Base-by-base conservation (phyloP, 306 rosid species). In the Canavalia gladiata region DNA sequence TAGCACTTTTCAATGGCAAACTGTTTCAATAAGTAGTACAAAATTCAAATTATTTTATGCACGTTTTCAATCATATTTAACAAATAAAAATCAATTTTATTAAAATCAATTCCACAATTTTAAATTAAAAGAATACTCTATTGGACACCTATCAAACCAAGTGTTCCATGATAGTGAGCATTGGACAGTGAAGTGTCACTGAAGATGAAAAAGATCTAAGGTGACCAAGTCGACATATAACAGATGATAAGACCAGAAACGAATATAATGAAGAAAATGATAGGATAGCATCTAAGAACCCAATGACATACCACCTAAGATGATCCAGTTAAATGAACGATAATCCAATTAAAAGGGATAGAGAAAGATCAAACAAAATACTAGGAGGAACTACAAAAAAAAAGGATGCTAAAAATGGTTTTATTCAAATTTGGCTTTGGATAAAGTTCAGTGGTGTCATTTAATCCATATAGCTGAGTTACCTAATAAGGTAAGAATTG, bases 381-480 rank as follows among this genome's bases (percentile, higher is more conserved):
- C 12, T 0, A 9, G 47, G 56, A 7, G 1, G 62, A 62, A 63
- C 70, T 10, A 4, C 8, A 12, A 29, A 60, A 8, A 45, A 13
- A 8, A 11, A 55, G 58, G 46, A 30, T 45, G 62, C 50, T 76
- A 7, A 8, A 69, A 57, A 39, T 59, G 52, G 51, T 33, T 70
- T 42, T 56, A 45, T 29, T 18, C 60, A 46, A 46, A 10, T 37
- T 56, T 46, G 18, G 52, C 46, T 18, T 45, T 51, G 30, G 45
- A 12, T 42, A 31, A 4, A 47, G 54, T 6, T 46, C 4, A 47
- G 35, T 4, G 31, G 49, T 7, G 28, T 71, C 65, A 47, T 29
- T 49, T 59, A 66, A 72, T 72, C 39, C 30, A 81, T 72, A 37
- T 29, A 60, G 18, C 72, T 2, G 34, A 72, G 35, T 47, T 12